Conservation (phyloP, 2,329 filamentous ascomycete genomes). For the Ceratocystis smalleyi region DNA sequence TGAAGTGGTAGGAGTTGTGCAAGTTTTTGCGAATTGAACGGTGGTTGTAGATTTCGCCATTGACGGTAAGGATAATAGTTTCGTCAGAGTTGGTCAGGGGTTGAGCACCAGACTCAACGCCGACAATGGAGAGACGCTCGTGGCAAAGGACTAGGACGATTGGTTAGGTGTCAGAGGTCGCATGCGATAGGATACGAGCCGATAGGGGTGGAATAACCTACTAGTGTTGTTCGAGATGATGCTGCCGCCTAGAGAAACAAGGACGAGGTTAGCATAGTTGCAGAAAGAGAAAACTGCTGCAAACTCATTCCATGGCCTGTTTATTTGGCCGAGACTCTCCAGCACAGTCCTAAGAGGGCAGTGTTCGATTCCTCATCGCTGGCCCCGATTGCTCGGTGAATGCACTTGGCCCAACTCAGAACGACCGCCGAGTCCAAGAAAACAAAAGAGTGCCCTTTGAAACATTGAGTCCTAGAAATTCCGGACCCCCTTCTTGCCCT, state of each 20-base stretch:
- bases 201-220: slow-evolving; percentile 30
- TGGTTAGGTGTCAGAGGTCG: not conserved
- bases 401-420: not conserved
- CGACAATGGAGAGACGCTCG: slow-evolving; percentile 94
- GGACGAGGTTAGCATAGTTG: slow-evolving; percentile 21
- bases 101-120: slow-evolving; percentile 91
- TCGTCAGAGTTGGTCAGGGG: slow-evolving; percentile 85
- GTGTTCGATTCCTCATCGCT: not conserved
- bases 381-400: not conserved
- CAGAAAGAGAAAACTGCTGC: not conserved
- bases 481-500: too few species aligned
- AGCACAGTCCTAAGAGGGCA: not conserved
- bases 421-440: not conserved
- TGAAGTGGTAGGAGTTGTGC: slow-evolving; percentile 81
- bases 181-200: not conserved
- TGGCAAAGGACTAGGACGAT: slow-evolving; percentile 63
- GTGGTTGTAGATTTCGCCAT: slow-evolving; percentile 99
- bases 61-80: slow-evolving; percentile 82
- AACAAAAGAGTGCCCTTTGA: not conserved
- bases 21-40: slow-evolving; percentile 78
- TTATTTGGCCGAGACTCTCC: not conserved
- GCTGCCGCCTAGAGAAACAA: slow-evolving; percentile 53
- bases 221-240: slow-evolving; percentile 81
- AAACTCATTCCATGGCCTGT: not conserved
- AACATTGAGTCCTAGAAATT: not conserved